Conservation (phyloP, 2,329 filamentous ascomycete genomes). For the Fusarium graminum region DNA sequence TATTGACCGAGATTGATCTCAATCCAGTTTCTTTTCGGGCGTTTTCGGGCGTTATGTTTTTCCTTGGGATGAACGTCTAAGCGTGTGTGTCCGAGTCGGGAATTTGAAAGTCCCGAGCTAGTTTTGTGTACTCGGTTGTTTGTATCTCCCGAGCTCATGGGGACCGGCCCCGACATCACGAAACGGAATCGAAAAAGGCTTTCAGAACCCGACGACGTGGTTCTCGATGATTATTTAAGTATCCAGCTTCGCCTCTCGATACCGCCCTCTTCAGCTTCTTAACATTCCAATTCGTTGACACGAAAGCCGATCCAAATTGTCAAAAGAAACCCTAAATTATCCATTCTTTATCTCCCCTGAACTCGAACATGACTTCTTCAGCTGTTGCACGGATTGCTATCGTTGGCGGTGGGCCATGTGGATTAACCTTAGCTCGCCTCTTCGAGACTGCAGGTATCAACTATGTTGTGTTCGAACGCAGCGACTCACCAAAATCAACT, state of each 20-base stretch:
- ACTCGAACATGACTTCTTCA: background rate
- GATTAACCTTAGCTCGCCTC: slow-evolving; percentile 1
- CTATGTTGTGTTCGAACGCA: slow-evolving; percentile 10
- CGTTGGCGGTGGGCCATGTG: slow-evolving; percentile 11
- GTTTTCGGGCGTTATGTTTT: background rate
- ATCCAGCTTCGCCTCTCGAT: background rate
- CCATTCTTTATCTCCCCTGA: background rate
- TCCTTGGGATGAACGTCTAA: background rate
- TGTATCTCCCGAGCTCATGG: background rate
- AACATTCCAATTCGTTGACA: background rate
- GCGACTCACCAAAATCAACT: background rate
- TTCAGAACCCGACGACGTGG: background rate
- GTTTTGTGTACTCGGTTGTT: background rate
- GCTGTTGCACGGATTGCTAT: slow-evolving; percentile 3
- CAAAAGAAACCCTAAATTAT: background rate
- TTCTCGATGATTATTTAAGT: background rate
- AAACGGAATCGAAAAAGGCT: background rate
- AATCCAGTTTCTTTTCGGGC: background rate
- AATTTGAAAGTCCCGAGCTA: background rate
- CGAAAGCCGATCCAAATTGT: background rate
- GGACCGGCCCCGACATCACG: background rate
- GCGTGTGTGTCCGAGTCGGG: background rate
- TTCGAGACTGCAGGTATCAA: slow-evolving; percentile 6
- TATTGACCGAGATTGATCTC: background rate
- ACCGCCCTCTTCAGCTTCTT: background rate